Percentiles rank a stretch among this genome's conserved stretches.
These are phyloP conservation scores for Cadophora malorum DNA, from an alignment of 2,329 filamentous ascomycete species.

Conservation along the genomic window DNA sequence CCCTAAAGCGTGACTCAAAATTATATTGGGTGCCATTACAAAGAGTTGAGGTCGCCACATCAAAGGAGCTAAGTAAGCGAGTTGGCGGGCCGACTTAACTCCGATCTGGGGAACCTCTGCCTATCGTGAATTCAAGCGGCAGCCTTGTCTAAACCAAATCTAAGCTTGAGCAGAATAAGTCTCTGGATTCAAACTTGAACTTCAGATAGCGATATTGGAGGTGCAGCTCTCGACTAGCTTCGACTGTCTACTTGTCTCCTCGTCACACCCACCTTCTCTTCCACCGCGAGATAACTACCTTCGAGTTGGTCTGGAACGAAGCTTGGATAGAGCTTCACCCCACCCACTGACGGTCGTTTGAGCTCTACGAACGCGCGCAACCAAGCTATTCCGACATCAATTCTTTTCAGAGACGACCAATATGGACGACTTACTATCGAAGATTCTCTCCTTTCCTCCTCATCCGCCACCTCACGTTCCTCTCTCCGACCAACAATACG, in stretches of 20 bases:
- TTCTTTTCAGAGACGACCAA: neutral
- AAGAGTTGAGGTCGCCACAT: conserved; percentile 8
- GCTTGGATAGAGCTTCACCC: conserved; percentile 21
- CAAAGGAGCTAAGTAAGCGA: conserved; percentile 19
- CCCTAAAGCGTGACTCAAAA: conserved; percentile 24
- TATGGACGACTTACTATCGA: conserved; percentile 47
- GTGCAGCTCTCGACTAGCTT: neutral
- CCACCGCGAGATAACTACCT: neutral
- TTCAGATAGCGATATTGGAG: neutral
- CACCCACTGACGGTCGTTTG: neutral
- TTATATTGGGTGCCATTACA: conserved; percentile 26
- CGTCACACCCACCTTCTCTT: no score
- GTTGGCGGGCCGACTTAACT: conserved; percentile 14
- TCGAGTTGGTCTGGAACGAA: neutral
- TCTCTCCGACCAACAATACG: conserved; percentile 50
- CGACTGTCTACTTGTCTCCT: neutral
- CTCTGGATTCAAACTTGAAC: neutral
- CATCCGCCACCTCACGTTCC: conserved; percentile 45
- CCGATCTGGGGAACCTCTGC: conserved; percentile 27
- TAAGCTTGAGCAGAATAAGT: neutral
- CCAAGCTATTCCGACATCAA: neutral
- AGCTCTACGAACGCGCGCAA: conserved; percentile 7
- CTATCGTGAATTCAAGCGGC: conserved; percentile 21
- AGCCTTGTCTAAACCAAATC: conserved; percentile 22
- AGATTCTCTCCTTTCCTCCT: conserved; percentile 49